phyloP scores from a whole-genome alignment of 441 rosid species.

The Jatropha podagrica region DNA sequence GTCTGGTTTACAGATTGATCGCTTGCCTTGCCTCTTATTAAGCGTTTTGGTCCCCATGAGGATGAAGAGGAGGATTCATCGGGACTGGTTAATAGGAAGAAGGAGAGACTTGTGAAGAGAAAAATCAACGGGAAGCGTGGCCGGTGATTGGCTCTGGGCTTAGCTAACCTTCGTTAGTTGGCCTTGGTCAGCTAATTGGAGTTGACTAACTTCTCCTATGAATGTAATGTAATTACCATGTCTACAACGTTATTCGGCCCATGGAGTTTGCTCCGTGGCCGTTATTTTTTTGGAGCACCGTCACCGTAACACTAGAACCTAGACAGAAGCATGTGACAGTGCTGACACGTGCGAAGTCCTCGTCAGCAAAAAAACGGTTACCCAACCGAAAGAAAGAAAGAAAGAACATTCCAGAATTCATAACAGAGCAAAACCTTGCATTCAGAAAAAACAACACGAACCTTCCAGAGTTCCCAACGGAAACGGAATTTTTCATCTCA shows the following conservation, averaged over 20 bases:
- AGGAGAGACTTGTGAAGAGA: not conserved
- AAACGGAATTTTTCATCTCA: not conserved
- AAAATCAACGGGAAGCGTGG: not conserved
- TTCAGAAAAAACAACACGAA: slow-evolving; percentile 17
- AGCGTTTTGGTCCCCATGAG: slow-evolving; percentile 27
- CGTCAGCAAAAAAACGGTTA: slow-evolving; percentile 1
- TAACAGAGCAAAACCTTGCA: slow-evolving; percentile 3
- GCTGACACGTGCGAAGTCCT: slow-evolving; percentile 10
- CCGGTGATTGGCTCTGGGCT: not conserved
- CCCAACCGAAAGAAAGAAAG: not conserved
- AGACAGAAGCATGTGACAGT: not conserved
- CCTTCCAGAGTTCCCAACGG: slow-evolving; percentile 29
- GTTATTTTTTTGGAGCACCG: not conserved
- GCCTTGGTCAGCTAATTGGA: not conserved
- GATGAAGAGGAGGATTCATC: slow-evolving; percentile 18
- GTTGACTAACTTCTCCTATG: not conserved
- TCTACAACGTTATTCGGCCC: not conserved
- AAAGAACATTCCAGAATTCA: slow-evolving; percentile 41
- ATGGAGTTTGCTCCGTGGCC: not conserved
- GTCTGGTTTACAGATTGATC: slow-evolving; percentile 22
- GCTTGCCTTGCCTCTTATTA: slow-evolving; percentile 26
- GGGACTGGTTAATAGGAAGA: not conserved
- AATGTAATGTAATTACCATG: not conserved
- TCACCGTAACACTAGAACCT: not conserved
- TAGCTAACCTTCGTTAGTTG: not conserved